Base-by-base conservation (phyloP, 2,329 filamentous ascomycete species). In the Keithomyces neogunnii region DNA sequence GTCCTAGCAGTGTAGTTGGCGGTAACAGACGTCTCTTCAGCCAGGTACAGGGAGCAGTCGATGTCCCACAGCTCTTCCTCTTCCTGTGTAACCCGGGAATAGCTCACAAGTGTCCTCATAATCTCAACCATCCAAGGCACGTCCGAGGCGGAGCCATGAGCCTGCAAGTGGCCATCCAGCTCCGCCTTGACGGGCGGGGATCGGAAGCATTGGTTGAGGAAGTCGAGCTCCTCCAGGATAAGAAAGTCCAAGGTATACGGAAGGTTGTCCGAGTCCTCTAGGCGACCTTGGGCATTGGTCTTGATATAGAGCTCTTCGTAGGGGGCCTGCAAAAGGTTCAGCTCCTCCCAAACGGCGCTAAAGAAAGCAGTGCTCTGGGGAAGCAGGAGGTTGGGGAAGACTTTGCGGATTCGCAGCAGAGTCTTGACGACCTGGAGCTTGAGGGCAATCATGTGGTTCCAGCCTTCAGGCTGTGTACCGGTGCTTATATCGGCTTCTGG, bases 1-100 rank as follows among this genome's bases (percentile, higher is more conserved):
- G 89, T 95, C 58, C 93, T 84, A 11, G 93, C 88, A 0, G 93
- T 96, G 70, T 97, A 99, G 67, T 97, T 97, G 33, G 91, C 88
- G 10, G 90, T 96, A 19, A 96, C 87, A 2, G 90, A 92, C 2
- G 89, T 92, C 70, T 97, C 92, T 68, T 99, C 93, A 1, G 90
- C 92, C 45, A 99, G 77, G 69, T 95, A 99, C 2, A 99, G 80
- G 53, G 95, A 97, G 59, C 95, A 87, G 67, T 99, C 93, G 56
- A 96, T 89, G 60, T 96, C 89, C 93, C 93, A 99, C 8, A 99
- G 72, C 6, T 88, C 89, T 69, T 96, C 89, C 63, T 97, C 93
- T 66, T 99, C 93, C 31, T 82, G 84, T 2, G 88, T 91, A 60
- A 99, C 95, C 57, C 92, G 89, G 10, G 90, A 86, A 68, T 95